Percentiles rank a stretch among this genome's conserved stretches.
These are phyloP conservation scores for Medicago arabica DNA, from an alignment of 306 rosid genomes.

Conservation along the genomic window DNA sequence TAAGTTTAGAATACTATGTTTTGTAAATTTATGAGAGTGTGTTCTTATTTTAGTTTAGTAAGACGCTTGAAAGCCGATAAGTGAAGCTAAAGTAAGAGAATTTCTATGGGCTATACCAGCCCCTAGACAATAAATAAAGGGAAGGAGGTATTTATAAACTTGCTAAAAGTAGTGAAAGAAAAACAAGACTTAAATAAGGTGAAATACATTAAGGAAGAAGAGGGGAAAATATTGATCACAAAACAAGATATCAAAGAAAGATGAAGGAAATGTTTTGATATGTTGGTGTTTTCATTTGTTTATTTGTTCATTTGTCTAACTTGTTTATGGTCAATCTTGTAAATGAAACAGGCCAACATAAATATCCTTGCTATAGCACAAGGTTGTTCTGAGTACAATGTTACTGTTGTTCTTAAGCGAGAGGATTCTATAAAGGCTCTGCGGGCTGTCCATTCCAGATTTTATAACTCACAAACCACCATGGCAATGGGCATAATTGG, in stretches of 20 bases:
- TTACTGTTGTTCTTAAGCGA: constrained; percentile 84
- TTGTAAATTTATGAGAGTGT: not conserved
- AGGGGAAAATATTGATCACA: not conserved
- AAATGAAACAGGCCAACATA: constrained; percentile 77
- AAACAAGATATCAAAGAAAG: constrained; percentile 2
- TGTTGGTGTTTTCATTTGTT: not conserved
- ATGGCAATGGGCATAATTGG: constrained; percentile 96
- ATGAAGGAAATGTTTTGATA: not conserved
- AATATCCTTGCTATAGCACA: constrained; percentile 99
- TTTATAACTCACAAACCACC: constrained; percentile 88
- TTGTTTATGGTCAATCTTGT: constrained; percentile 41
- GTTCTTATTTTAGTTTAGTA: not conserved
- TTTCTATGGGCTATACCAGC: not conserved
- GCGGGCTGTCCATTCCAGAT: constrained; percentile 95
- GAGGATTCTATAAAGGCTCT: constrained; percentile 94
- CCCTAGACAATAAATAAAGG: not conserved
- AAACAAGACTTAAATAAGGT: not conserved
- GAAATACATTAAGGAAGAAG: not conserved
- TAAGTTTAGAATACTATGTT: constrained; percentile 7
- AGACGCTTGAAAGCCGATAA: not conserved
- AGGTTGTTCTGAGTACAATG: constrained; percentile 96
- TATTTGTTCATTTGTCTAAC: constrained; percentile 9
- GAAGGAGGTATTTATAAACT: not conserved
- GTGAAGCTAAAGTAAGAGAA: not conserved
- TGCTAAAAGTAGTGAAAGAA: not conserved